Conservation (phyloP, 805 yeast genomes). For the Sugiyamaella marilandica region DNA sequence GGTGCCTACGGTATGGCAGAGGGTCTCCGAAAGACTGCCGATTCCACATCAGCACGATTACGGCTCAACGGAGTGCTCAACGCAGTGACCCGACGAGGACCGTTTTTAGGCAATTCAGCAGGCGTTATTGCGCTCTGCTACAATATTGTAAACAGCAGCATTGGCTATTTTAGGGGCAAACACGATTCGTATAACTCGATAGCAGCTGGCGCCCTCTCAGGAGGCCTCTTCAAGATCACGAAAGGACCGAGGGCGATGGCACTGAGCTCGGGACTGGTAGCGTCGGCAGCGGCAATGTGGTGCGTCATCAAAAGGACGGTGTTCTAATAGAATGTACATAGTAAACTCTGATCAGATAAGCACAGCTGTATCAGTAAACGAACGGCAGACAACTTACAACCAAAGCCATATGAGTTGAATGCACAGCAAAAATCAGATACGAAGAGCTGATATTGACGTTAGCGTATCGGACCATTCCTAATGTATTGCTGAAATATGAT, state of each 20-base stretch:
- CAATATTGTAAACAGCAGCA: conserved; percentile 72
- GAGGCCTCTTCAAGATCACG: conserved; percentile 83
- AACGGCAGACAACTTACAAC: too few species aligned
- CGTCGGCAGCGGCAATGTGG: conserved; percentile 92
- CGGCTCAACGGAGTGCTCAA: conserved; percentile 86
- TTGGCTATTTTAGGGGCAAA: conserved; percentile 78
- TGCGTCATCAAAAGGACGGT: conserved; percentile 60
- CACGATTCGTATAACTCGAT: conserved; percentile 84
- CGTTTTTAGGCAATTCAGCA: conserved; percentile 89
- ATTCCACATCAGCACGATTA: conserved; percentile 70
- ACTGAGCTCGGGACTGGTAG: conserved; percentile 75
- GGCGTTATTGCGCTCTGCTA: conserved; percentile 90
- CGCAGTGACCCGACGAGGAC: conserved; percentile 92
- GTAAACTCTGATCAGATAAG: too few species aligned
- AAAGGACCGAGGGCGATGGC: conserved; percentile 86
- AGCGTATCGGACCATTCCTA: too few species aligned
- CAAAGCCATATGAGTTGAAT: too few species aligned
- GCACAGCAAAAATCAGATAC: too few species aligned
- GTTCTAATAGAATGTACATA: conserved; percentile 12
- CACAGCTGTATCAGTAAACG: too few species aligned
- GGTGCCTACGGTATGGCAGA: conserved; percentile 85
- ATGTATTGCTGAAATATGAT: too few species aligned
- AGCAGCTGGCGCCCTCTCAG: conserved; percentile 85
- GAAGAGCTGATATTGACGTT: too few species aligned
- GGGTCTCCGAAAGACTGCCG: conserved; percentile 75